Base-by-base conservation (phyloP, 2,329 filamentous ascomycete genomes). In the Alternaria arborescens region DNA sequence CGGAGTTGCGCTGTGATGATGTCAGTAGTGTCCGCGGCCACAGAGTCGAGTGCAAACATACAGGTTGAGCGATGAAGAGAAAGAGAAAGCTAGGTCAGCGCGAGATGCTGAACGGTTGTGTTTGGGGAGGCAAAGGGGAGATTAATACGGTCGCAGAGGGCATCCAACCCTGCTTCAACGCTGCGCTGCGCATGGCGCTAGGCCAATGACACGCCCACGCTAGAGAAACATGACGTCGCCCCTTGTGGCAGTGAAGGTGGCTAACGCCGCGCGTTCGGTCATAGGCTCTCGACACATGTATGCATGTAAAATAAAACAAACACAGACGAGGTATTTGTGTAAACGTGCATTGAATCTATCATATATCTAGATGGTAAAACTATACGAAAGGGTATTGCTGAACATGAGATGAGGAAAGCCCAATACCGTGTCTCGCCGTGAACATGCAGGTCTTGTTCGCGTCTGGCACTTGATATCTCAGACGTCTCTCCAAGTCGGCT, bases 401-500 rank as follows among this genome's bases (percentile, higher is more conserved):
- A 52, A 50, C 22, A 55, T 47, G 24, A 57, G 41, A 40, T 44
- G 14, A 34, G 46, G 34, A 30, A 26, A 62, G 32, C 34, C 55
- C 8, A 52, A 41, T 18, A 52, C 54, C 20, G 34, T 52, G 52
- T 7, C 58, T 57, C 41, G 24, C 12, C 41, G 2, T 46, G 22
- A 41, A 52, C 41, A 46, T 48, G 51, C 41, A n/a, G 24, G 42
- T 46, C 11, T 4, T 20, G 10, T 18, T 18, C 16, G 11, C n/a
- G 28, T 38, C 16, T 22, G 14, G 18, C 8, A 7, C 14, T 34
- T 22, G 16, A 34, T 22, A 10, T 46, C 10, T 43, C 44, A 62
- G 6, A 82, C 79, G 34, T 81, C 78, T 60, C 76, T 75, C 77
- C 77, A 78, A n/a, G 71, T 77, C 2, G 69, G 71, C 44, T 77